Percentiles rank a stretch among this genome's conserved stretches.
phyloP scores from a whole-genome alignment of 2,329 filamentous ascomycete species.

The Aspergillus sp. region DNA sequence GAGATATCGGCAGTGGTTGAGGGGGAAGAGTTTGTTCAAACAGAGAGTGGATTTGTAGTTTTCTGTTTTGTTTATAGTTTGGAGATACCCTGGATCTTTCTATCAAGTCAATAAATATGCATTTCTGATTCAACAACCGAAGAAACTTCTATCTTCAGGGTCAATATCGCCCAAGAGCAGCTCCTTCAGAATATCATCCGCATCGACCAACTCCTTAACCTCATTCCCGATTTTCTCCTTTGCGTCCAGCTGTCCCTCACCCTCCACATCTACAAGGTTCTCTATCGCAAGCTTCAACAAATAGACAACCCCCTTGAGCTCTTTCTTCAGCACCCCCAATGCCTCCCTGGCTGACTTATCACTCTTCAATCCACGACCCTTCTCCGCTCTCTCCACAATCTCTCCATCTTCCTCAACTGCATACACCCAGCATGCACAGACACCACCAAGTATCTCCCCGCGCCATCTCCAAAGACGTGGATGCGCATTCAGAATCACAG shows the following conservation, averaged over 20 bases:
- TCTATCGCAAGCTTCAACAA: slow-evolving; percentile 25
- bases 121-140: slow-evolving; percentile 2
- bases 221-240: slow-evolving; percentile 28
- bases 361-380: neutral
- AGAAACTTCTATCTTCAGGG: slow-evolving; percentile 11
- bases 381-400: slow-evolving; percentile 2
- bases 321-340: slow-evolving; percentile 17
- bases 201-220: slow-evolving; percentile 28
- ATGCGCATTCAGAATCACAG: slow-evolving; percentile 59
- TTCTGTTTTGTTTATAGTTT: too few species aligned
- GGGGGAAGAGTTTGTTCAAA: slow-evolving; percentile 93
- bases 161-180: slow-evolving; percentile 21
- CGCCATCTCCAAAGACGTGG: slow-evolving; percentile 59
- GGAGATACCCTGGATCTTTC: too few species aligned
- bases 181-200: slow-evolving; percentile 25
- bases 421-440: slow-evolving; percentile 59
- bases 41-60: slow-evolving; percentile 54
- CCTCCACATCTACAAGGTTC: slow-evolving; percentile 15
- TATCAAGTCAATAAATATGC: too few species aligned
- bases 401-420: slow-evolving; percentile 34
- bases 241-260: slow-evolving; percentile 12
- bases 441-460: slow-evolving; percentile 56
- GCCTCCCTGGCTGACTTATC: slow-evolving; percentile 2
- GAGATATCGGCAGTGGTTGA: slow-evolving; percentile 89
- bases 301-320: slow-evolving; percentile 22